Evolutionary conservation across 2,329 filamentous ascomycete species (phyloP).

Genomic region (Sclerotinia sclerotiorum): DNA sequence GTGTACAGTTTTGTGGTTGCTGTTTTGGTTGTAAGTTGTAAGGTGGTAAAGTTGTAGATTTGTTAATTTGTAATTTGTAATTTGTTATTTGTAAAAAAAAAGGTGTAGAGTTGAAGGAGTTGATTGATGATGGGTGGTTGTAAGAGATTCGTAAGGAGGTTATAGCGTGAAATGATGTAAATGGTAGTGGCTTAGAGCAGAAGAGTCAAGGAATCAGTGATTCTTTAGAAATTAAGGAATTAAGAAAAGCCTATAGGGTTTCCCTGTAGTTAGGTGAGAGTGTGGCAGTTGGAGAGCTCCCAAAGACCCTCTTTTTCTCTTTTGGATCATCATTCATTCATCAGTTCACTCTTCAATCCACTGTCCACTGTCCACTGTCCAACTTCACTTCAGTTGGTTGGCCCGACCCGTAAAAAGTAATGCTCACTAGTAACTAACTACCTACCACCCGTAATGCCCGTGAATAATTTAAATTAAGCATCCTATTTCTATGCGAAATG

Average conservation of each 20-base stretch:
- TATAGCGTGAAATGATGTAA: neutral
- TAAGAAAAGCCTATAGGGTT: neutral
- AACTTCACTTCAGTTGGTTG: neutral
- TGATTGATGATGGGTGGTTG: conserved; percentile 9
- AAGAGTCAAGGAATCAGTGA: neutral
- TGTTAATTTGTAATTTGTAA: neutral
- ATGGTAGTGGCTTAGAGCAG: neutral
- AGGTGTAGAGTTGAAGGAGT: conserved; percentile 22
- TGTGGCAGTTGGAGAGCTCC: neutral
- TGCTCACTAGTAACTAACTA: neutral
- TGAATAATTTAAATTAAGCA: conserved; percentile 16
- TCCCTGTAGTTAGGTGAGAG: neutral
- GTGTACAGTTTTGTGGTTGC: neutral
- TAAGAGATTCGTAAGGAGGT: neutral
- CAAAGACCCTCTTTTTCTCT: neutral
- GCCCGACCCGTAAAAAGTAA: conserved; percentile 3
- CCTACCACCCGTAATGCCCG: conserved; percentile 13
- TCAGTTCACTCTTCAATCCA: neutral
- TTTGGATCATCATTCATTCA: neutral
- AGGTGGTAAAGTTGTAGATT: no score
- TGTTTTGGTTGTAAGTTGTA: neutral
- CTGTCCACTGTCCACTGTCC: neutral
- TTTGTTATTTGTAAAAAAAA: neutral
- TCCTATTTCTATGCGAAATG: conserved; percentile 11
- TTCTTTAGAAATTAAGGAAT: neutral